phyloP scores from a whole-genome alignment of 495 filamentous ascomycete genomes.

The Corynascus novoguineensis region DNA sequence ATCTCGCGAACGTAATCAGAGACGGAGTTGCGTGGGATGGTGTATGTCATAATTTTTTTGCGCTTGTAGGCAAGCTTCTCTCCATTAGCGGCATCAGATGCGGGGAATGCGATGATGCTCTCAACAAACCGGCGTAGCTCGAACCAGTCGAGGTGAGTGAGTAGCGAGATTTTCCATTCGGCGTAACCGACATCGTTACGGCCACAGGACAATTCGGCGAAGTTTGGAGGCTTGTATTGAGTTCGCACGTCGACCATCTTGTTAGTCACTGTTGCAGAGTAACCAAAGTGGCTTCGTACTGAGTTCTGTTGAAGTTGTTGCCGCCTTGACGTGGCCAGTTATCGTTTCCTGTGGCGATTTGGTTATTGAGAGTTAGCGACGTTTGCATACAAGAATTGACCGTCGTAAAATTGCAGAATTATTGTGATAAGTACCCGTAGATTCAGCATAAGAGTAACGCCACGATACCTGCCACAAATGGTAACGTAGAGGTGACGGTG shows the following conservation, averaged over 20 bases:
- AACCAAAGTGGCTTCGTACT: too few relatives aligned
- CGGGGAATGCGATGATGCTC: background rate
- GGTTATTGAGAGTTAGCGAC: too few relatives aligned
- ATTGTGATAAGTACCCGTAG: too few relatives aligned
- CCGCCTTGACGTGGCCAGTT: too few relatives aligned
- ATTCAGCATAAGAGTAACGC: too few relatives aligned
- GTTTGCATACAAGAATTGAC: too few relatives aligned
- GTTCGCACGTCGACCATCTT: background rate
- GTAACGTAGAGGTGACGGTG: too few relatives aligned
- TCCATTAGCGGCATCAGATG: background rate
- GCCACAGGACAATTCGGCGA: background rate
- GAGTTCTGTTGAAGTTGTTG: too few relatives aligned
- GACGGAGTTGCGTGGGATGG: background rate
- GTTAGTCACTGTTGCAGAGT: background rate
- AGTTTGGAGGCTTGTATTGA: background rate
- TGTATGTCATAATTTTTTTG: background rate
- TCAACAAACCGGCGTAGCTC: background rate
- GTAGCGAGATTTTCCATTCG: background rate
- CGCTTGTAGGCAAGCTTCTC: background rate
- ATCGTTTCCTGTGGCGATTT: too few relatives aligned
- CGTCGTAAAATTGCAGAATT: too few relatives aligned
- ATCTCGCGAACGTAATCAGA: too few relatives aligned
- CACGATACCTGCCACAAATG: too few relatives aligned
- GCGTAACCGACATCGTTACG: background rate
- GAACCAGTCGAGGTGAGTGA: background rate